phyloP scores from a whole-genome alignment of 75 land plant genomes.

The Isoetes taiwanensis region DNA sequence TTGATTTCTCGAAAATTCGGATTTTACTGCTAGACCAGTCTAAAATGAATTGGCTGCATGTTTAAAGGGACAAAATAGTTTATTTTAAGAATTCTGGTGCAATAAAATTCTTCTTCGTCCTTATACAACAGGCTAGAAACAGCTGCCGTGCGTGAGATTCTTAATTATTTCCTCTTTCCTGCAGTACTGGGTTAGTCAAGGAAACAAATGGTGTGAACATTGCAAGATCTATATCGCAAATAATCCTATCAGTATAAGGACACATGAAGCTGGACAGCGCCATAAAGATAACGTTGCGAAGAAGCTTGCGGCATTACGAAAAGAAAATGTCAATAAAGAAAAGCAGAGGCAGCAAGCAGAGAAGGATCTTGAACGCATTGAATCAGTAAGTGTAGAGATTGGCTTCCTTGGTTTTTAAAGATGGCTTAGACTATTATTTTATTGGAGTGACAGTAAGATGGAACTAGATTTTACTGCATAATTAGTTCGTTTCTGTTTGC shows the following conservation, averaged over 20 bases:
- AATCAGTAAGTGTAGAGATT: conserved; percentile 76
- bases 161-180: not conserved
- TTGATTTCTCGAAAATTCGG: too few relatives aligned
- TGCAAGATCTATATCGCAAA: conserved; percentile 90
- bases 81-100: too few relatives aligned
- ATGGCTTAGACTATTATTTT: too few relatives aligned
- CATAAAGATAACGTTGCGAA: conserved; percentile 86
- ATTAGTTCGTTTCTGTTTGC: not conserved
- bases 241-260: conserved; percentile 74
- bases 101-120: too few relatives aligned
- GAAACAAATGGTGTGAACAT: conserved; percentile 96
- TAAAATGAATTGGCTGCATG: too few relatives aligned
- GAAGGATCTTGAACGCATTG: conserved; percentile 53
- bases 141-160: too few relatives aligned
- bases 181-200: conserved; percentile 99
- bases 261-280: conserved; percentile 78
- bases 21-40: too few relatives aligned
- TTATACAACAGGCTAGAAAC: too few relatives aligned
- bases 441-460: too few relatives aligned
- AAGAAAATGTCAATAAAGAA: conserved; percentile 65
- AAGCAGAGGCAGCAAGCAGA: conserved; percentile 60
- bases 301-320: conserved; percentile 49
- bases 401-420: too few relatives aligned
- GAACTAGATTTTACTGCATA: conserved; percentile 1
- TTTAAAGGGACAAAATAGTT: too few relatives aligned